Conservation (phyloP, 2,329 filamentous ascomycete species). For the Fusarium sp. region DNA sequence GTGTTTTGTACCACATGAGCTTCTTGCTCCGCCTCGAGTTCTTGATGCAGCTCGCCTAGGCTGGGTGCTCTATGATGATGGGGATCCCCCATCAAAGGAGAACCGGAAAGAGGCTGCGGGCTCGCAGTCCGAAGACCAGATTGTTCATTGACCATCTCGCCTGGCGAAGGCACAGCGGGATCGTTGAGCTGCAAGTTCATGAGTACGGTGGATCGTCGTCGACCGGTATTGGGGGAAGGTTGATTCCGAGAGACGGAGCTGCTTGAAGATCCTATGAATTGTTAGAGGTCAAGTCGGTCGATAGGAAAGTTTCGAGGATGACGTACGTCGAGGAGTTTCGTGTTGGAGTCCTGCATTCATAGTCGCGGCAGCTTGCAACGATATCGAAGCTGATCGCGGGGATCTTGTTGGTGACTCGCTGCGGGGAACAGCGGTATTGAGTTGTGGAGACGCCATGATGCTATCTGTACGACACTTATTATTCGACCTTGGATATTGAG, state of each 20-base stretch:
- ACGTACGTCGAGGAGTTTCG: constrained; percentile 70
- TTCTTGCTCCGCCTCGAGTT: constrained; percentile 83
- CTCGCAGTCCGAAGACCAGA: constrained; percentile 52
- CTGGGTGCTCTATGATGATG: constrained; percentile 77
- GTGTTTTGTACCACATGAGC: constrained; percentile 73
- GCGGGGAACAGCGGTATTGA: constrained; percentile 45
- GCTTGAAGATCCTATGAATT: constrained; percentile 62
- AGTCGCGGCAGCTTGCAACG: constrained; percentile 80
- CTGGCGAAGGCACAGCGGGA: constrained; percentile 74
- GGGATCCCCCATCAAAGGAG: constrained; percentile 65
- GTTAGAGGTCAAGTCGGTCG: constrained; percentile 11
- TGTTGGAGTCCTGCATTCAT: constrained; percentile 82
- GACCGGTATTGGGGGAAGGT: constrained; percentile 63
- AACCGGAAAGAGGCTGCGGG: constrained; percentile 62
- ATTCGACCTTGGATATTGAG: background rate
- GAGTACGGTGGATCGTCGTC: constrained; percentile 76
- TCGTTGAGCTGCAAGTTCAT: constrained; percentile 83
- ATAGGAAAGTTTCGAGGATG: background rate
- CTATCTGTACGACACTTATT: background rate
- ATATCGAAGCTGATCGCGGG: constrained; percentile 75
- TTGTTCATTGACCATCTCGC: constrained; percentile 72
- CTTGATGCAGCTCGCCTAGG: constrained; percentile 82
- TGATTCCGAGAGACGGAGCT: constrained; percentile 62
- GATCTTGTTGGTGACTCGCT: constrained; percentile 70
- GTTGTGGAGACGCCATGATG: constrained; percentile 52